These are phyloP conservation scores for Candida tunisiensis DNA, from an alignment of 1,139 yeast genomes.

Conservation along the genomic window DNA sequence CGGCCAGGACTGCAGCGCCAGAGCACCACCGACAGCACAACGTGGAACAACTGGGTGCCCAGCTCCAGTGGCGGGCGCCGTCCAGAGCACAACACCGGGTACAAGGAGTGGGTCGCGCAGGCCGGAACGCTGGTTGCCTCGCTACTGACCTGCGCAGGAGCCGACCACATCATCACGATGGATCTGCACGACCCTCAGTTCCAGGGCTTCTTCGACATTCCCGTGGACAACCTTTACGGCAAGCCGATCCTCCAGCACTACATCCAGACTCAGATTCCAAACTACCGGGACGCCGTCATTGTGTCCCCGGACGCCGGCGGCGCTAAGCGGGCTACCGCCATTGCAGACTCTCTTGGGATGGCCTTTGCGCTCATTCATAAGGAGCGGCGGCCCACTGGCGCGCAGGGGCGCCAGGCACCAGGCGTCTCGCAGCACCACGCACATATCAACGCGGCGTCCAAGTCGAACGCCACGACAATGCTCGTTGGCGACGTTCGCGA, in stretches of 20 bases:
- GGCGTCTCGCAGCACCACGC: slow-evolving; percentile 1
- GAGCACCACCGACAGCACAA: background rate
- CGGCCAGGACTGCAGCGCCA: too few species aligned
- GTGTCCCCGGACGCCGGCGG: slow-evolving; percentile 98
- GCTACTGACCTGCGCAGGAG: slow-evolving; percentile 81
- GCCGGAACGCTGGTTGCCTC: slow-evolving; percentile 89
- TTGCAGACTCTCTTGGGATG: slow-evolving; percentile 82
- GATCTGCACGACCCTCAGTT: slow-evolving; percentile 93
- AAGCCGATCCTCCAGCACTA: slow-evolving; percentile 73
- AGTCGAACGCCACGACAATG: slow-evolving; percentile 41
- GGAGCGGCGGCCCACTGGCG: slow-evolving; percentile 41
- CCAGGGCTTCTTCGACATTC: slow-evolving; percentile 85
- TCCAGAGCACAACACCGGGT: slow-evolving; percentile 37
- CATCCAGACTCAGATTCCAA: slow-evolving; percentile 54
- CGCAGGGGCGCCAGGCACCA: slow-evolving; percentile 6
- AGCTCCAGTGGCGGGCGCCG: slow-evolving; percentile 4
- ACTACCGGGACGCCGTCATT: slow-evolving; percentile 63
- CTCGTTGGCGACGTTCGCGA: slow-evolving; percentile 85
- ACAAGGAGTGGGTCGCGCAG: slow-evolving; percentile 92
- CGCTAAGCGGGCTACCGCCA: slow-evolving; percentile 86
- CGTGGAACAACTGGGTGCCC: background rate
- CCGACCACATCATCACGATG: slow-evolving; percentile 94
- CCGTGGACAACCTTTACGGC: slow-evolving; percentile 81
- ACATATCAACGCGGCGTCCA: slow-evolving; percentile 2
- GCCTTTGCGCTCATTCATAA: slow-evolving; percentile 92